Percentiles rank a stretch among this genome's conserved stretches.
phyloP scores from a whole-genome alignment of 805 yeast genomes.

The Metschnikowia continentalis region DNA sequence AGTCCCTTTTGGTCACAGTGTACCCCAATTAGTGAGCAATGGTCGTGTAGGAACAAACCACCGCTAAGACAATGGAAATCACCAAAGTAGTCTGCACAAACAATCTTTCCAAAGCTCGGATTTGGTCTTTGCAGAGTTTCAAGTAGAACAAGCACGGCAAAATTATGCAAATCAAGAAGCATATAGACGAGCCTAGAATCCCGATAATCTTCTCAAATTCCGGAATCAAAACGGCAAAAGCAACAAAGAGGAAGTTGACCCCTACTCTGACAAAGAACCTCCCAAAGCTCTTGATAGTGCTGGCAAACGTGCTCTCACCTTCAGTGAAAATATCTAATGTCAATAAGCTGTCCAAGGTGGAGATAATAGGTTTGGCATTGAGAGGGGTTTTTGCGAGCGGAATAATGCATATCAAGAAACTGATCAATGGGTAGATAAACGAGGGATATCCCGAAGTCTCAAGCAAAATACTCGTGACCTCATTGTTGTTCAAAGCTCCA shows the following conservation, averaged over 20 bases:
- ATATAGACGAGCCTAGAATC: slow-evolving; percentile 73
- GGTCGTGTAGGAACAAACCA: slow-evolving; percentile 19
- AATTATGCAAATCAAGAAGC: slow-evolving; percentile 74
- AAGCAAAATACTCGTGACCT: slow-evolving; percentile 48
- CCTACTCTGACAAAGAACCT: slow-evolving; percentile 27
- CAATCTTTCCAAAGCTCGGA: slow-evolving; percentile 14
- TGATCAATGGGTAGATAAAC: slow-evolving; percentile 48
- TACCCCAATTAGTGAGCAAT: slow-evolving; percentile 9
- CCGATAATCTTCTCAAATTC: slow-evolving; percentile 81
- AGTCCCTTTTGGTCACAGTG: not conserved
- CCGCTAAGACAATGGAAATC: slow-evolving; percentile 15
- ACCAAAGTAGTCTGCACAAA: slow-evolving; percentile 9
- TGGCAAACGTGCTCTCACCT: slow-evolving; percentile 8
- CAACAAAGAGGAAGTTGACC: slow-evolving; percentile 56
- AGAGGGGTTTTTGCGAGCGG: slow-evolving; percentile 85
- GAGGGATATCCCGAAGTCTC: slow-evolving; percentile 45
- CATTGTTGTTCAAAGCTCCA: slow-evolving; percentile 47
- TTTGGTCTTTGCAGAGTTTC: slow-evolving; percentile 19
- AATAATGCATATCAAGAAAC: slow-evolving; percentile 69
- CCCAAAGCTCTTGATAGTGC: slow-evolving; percentile 1
- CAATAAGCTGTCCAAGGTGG: slow-evolving; percentile 59
- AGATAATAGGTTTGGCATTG: slow-evolving; percentile 75
- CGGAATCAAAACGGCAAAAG: slow-evolving; percentile 62
- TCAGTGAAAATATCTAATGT: slow-evolving; percentile 23
- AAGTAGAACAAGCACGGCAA: slow-evolving; percentile 70